Evolutionary conservation across 768 basidiomycete species (phyloP).

Genomic region (Mycena capillaripes): DNA sequence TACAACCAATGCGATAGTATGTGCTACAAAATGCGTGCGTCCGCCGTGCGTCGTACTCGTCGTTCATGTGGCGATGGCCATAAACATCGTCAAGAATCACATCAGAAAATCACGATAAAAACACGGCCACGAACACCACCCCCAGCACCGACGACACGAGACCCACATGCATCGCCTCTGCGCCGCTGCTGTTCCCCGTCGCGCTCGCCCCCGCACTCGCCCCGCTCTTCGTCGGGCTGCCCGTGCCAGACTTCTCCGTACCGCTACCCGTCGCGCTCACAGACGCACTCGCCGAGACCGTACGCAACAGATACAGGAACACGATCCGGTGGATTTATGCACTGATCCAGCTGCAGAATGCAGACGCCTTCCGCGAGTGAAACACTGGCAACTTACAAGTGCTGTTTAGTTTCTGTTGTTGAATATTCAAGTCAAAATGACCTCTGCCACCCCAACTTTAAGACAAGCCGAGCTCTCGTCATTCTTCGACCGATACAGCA

Average conservation of each 20-base stretch:
- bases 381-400: no score
- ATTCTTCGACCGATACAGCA: no score
- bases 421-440: no score
- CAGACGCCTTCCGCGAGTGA: no score
- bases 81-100: not conserved
- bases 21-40: not conserved
- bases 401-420: no score
- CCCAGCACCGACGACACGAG: slow-evolving; percentile 27
- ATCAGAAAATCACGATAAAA: slow-evolving; percentile 34
- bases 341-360: no score
- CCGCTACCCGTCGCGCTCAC: not conserved
- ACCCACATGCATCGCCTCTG: slow-evolving; percentile 11
- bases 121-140: slow-evolving; percentile 37
- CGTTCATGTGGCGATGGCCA: not conserved
- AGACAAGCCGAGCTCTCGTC: no score
- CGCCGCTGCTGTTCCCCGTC: slow-evolving; percentile 7
- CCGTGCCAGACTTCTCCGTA: not conserved
- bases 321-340: no score
- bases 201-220: slow-evolving; percentile 12
- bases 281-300: slow-evolving; percentile 11
- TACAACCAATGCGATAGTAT: not conserved
- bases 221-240: not conserved
- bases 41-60: not conserved
- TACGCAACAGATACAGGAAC: no score
- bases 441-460: no score